Evolutionary conservation across 1,139 yeast species (phyloP), one percentile per base, ranked within the genome.

Genomic region (Blastobotrys serpentis): DNA sequence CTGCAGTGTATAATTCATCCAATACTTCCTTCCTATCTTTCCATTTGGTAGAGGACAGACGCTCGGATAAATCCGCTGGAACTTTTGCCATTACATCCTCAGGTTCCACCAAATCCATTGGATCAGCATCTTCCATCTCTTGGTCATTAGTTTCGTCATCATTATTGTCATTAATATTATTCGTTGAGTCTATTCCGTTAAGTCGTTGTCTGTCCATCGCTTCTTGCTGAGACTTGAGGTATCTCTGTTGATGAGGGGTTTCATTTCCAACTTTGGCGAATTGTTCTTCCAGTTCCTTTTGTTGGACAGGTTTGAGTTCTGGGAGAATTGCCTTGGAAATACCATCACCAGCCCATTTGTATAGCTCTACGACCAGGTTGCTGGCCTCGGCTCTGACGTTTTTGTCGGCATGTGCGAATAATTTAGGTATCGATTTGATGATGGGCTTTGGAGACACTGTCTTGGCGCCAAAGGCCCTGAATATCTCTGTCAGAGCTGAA

Each of bases 1-100:
- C 71, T 8, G 73, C 69, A 4, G 74, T 74, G 23, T 73, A 69
- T 1, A 84, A 77, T 56, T 83, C 89, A 47, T 88, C 95, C 52
- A 94, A 72, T 0, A 78, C 89, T 56, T 86, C 97, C 51, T 86
- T 89, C 56, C 98, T 76, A 49, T 89, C 98, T 63, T 90, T 89
- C 98, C 98, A 92, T 58, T 84, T 82, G 0, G 82, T 56, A 0
- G 90, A 82, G 1, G 74, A 64, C 25, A 88, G 68, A 54, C 81
- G 72, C 1, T 73, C 61, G 17, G 75, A 64, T 51, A 89, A 77
- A 58, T 82, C 82, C 3, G 69, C 60, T 0, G 98, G 96, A 1
- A 90, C 60, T 54, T 81, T 81, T 22, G 77, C 67, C 42, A 85
- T 65, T 0, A 90, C 82, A 30, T 82, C 84, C 2, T 81, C 78